Percentiles rank a stretch among this genome's conserved stretches.
Conservation (phyloP, 2,329 filamentous ascomycete genomes). For the Fusarium sarcochroum region DNA sequence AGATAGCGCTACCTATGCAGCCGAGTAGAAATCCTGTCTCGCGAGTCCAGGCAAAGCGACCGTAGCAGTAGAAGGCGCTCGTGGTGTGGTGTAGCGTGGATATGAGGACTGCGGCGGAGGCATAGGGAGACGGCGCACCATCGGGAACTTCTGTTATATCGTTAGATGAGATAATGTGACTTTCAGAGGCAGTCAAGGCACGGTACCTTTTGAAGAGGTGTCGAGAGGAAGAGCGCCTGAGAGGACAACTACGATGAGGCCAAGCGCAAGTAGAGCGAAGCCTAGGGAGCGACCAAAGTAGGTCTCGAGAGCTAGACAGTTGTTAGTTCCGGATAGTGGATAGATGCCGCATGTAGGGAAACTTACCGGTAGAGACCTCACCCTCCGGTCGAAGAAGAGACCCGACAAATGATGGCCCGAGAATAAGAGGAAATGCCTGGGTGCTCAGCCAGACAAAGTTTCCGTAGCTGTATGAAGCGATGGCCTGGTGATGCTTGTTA, state of each 20-base stretch:
- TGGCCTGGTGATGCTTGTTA: conserved; percentile 54
- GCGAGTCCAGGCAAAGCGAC: conserved; percentile 70
- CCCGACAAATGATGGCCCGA: conserved; percentile 64
- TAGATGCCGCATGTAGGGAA: too few relatives aligned
- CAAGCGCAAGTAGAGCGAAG: conserved; percentile 75
- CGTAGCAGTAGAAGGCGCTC: conserved; percentile 77
- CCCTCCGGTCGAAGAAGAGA: conserved; percentile 58
- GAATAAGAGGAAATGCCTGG: conserved; percentile 63
- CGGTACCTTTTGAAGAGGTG: conserved; percentile 60
- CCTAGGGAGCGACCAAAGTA: conserved; percentile 83
- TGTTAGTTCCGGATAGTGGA: conserved; percentile 3
- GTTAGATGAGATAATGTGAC: conserved; percentile 9
- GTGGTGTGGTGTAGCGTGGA: conserved; percentile 76
- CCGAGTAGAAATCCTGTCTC: conserved; percentile 73
- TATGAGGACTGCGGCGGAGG: conserved; percentile 74
- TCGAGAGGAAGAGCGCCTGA: conserved; percentile 79
- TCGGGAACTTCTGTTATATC: conserved; percentile 38
- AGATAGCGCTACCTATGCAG: conserved; percentile 66
- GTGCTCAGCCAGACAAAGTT: conserved; percentile 66
- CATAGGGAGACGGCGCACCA: conserved; percentile 71
- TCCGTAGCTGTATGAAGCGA: conserved; percentile 65
- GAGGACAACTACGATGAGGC: conserved; percentile 74
- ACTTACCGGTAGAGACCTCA: conserved; percentile 52
- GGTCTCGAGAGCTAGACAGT: conserved; percentile 68
- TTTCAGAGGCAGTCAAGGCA: too few relatives aligned